phyloP scores from a whole-genome alignment of 176 grass and related monocot species.

The Oryza brachyantha region DNA sequence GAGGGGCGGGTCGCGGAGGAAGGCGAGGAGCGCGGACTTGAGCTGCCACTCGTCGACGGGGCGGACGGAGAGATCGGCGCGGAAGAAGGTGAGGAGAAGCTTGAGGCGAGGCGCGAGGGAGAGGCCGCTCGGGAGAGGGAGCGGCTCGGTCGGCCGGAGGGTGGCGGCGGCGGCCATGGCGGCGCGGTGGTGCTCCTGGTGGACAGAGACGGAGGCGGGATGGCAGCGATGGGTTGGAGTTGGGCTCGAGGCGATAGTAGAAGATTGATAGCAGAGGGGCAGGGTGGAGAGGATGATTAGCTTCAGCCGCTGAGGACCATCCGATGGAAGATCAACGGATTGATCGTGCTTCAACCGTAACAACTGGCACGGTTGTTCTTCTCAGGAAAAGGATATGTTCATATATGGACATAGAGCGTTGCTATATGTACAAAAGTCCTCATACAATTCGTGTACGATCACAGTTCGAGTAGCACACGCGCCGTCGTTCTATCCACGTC shows the following conservation, averaged over 20 bases:
- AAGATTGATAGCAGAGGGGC: too few species aligned
- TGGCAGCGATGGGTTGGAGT: neutral
- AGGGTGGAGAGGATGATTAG: too few species aligned
- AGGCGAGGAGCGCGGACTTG: constrained; percentile 64
- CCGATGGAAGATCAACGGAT: neutral
- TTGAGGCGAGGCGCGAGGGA: constrained; percentile 66
- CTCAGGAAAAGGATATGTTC: too few species aligned
- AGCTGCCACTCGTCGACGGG: constrained; percentile 95
- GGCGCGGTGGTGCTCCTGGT: neutral
- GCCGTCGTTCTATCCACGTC: too few species aligned
- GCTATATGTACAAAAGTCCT: too few species aligned
- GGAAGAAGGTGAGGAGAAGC: constrained; percentile 86
- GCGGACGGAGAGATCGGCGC: constrained; percentile 60
- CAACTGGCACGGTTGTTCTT: too few species aligned
- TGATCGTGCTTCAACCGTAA: too few species aligned
- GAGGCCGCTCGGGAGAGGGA: constrained; percentile 53
- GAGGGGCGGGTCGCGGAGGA: constrained; percentile 60
- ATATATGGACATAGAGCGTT: too few species aligned
- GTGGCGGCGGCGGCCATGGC: constrained; percentile 41
- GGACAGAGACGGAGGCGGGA: neutral
- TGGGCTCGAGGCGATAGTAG: too few species aligned
- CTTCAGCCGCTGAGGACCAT: neutral
- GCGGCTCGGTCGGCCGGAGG: constrained; percentile 46
- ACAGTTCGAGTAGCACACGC: too few species aligned
- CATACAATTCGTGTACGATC: too few species aligned